Conservation (phyloP, 345 rosid genomes). For the Aquilaria malaccensis region DNA sequence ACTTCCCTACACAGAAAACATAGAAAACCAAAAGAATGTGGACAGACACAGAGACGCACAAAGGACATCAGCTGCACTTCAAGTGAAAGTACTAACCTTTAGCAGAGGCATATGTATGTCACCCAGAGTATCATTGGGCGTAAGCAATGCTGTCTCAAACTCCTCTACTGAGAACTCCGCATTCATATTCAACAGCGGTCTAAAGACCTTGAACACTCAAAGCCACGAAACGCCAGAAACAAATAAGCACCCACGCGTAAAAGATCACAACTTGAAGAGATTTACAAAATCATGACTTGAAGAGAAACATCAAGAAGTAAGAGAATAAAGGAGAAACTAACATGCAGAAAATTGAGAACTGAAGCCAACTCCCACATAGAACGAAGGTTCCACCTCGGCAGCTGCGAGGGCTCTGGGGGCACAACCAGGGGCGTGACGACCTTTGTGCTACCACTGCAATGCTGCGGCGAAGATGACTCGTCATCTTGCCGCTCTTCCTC, state of each 20-base stretch:
- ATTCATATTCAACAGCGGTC: slow-evolving; percentile 71
- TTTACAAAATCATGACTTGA: neutral
- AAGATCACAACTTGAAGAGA: slow-evolving; percentile 15
- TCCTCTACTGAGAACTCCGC: slow-evolving; percentile 96
- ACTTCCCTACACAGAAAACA: neutral
- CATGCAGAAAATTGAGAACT: slow-evolving; percentile 92
- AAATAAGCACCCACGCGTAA: slow-evolving; percentile 4
- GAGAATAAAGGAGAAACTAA: slow-evolving; percentile 25
- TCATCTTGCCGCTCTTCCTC: slow-evolving; percentile 20
- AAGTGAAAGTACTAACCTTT: slow-evolving; percentile 61
- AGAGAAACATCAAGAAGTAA: slow-evolving; percentile 10
- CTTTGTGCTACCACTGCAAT: slow-evolving; percentile 52
- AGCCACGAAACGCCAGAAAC: slow-evolving; percentile 6
- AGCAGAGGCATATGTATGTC: slow-evolving; percentile 91
- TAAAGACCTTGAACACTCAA: slow-evolving; percentile 56
- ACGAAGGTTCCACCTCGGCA: slow-evolving; percentile 93
- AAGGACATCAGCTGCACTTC: neutral
- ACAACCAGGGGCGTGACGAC: slow-evolving; percentile 74
- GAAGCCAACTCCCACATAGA: slow-evolving; percentile 99
- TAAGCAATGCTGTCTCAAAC: slow-evolving; percentile 84
- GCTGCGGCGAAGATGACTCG: slow-evolving; percentile 27
- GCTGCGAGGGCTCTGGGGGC: slow-evolving; percentile 71
- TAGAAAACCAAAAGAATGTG: slow-evolving; percentile 12
- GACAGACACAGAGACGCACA: neutral
- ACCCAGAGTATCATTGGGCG: slow-evolving; percentile 86